Evolutionary conservation across 2,329 filamentous ascomycete genomes (phyloP).

Genomic region (Aspergillus sp.): DNA sequence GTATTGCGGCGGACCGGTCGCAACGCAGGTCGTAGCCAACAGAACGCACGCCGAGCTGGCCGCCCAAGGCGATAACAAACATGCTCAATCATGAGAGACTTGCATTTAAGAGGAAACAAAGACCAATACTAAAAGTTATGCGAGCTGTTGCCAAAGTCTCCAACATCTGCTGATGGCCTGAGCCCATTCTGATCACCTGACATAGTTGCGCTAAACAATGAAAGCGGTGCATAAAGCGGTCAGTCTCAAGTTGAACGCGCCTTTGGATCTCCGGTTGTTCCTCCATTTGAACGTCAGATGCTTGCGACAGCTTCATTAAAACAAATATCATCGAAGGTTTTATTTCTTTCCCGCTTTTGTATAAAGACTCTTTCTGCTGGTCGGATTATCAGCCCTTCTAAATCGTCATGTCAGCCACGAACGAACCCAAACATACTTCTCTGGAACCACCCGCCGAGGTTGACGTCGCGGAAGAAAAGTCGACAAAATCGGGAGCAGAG

Average conservation of each 20-base stretch:
- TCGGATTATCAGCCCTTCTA: background rate
- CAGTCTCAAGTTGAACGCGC: background rate
- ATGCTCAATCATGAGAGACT: conserved; percentile 3
- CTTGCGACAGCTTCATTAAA: background rate
- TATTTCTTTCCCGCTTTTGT: no score
- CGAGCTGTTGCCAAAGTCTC: background rate
- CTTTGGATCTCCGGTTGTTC: background rate
- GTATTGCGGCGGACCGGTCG: conserved; percentile 5
- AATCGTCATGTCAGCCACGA: conserved; percentile 15
- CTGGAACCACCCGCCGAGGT: conserved; percentile 9
- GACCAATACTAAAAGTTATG: background rate
- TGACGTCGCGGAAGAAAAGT: conserved; percentile 3
- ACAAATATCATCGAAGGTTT: background rate
- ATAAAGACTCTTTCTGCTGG: background rate
- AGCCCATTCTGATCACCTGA: background rate
- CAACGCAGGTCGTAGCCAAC: conserved; percentile 1
- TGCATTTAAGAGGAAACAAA: background rate
- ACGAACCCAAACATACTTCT: conserved; percentile 5
- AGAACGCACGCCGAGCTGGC: background rate
- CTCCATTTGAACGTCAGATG: background rate
- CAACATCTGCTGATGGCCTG: background rate
- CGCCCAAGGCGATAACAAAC: background rate
- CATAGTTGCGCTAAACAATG: background rate
- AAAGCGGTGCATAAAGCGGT: conserved; percentile 10
- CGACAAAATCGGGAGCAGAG: conserved; percentile 12